These are phyloP conservation scores for Botrytis byssoidea DNA, from an alignment of 2,329 filamentous ascomycete genomes.

Conservation along the genomic window DNA sequence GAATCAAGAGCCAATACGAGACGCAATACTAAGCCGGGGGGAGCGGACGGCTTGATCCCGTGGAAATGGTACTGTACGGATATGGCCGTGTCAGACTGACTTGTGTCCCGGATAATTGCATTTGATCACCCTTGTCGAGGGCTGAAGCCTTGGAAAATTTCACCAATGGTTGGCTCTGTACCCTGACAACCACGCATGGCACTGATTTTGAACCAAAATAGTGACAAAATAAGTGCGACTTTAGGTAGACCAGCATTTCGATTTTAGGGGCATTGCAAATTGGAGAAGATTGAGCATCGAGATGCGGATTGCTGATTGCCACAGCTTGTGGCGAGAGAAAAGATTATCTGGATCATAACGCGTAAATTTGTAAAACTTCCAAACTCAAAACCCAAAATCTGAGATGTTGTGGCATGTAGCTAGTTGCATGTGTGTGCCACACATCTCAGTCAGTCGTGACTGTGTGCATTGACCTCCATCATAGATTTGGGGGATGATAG, in stretches of 20 bases:
- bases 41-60: constrained; percentile 14
- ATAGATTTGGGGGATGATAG: not conserved
- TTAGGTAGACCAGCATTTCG: not conserved
- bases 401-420: not conserved
- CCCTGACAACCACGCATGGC: not conserved
- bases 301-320: not conserved
- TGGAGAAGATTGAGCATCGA: not conserved
- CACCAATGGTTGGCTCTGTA: constrained; percentile 10
- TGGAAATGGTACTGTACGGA: constrained; percentile 17
- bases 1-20: not conserved
- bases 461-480: constrained; percentile 4
- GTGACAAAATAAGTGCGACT: not conserved
- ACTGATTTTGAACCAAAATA: constrained; percentile 3
- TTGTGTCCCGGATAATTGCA: constrained; percentile 3
- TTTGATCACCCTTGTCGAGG: constrained; percentile 6
- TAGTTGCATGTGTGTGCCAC: not conserved
- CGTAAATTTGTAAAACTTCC: not conserved
- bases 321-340: not conserved
- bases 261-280: not conserved
- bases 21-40: not conserved
- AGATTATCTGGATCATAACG: not conserved
- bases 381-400: not conserved
- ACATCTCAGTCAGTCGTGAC: not conserved
- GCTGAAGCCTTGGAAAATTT: constrained; percentile 9
- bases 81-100: not conserved